Evolutionary conservation across 1,284 basidiomycete genomes (phyloP).

Genomic region (Bjerkandera adusta): DNA sequence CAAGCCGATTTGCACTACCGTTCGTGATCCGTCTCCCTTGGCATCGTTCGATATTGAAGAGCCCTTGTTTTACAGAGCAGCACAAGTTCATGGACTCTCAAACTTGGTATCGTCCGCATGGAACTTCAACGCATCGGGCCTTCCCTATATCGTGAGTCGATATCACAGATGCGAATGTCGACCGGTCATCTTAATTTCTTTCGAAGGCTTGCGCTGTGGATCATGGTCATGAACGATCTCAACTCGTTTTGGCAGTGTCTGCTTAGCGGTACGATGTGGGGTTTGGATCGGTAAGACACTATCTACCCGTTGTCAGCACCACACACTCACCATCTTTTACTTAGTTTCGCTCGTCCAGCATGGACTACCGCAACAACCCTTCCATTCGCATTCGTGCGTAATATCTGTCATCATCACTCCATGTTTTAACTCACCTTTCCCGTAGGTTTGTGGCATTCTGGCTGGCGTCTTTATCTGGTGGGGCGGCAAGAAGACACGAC

Average conservation of each 20-base stretch:
- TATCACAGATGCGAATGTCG: conserved; percentile 59
- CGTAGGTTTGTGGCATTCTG: conserved; percentile 56
- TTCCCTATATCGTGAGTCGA: conserved; percentile 6
- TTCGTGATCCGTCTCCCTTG: too few species aligned
- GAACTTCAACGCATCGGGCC: conserved; percentile 77
- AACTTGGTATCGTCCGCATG: conserved; percentile 88
- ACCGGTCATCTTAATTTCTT: conserved; percentile 51
- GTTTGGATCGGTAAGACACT: conserved; percentile 49
- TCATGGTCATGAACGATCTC: conserved; percentile 71
- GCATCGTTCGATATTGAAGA: not conserved
- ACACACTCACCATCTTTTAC: not conserved
- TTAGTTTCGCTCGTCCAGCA: conserved; percentile 54
- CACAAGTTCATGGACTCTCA: conserved; percentile 64
- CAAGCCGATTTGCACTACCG: conserved; percentile 68
- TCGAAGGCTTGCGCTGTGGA: conserved; percentile 54
- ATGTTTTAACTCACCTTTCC: not conserved
- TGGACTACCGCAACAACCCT: conserved; percentile 77
- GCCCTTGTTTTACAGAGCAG: conserved; percentile 56
- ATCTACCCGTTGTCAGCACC: not conserved
- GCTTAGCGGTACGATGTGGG: conserved; percentile 85
- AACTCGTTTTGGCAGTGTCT: conserved; percentile 83
- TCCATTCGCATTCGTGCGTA: conserved; percentile 71
- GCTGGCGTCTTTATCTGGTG: conserved; percentile 79
- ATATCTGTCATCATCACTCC: not conserved
- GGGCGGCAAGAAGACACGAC: conserved; percentile 77